Percentiles rank a stretch among this genome's conserved stretches.
Evolutionary conservation across 371 early-diverging fungal genomes (phyloP).

Genomic region (Actinomucor elegans): DNA sequence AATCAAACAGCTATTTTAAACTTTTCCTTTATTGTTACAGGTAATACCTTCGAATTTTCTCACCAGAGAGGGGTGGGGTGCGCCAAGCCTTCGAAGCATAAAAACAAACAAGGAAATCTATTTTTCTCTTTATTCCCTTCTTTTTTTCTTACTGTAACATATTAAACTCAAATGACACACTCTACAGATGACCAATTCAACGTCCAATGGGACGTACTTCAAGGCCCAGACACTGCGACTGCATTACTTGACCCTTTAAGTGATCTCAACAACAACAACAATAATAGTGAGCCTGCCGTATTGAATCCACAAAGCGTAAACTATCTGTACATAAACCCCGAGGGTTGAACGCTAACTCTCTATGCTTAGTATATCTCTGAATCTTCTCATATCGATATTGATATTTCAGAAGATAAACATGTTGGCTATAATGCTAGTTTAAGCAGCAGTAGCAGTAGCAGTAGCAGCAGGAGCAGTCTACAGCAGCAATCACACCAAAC

Average conservation of each 20-base stretch:
- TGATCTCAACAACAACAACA: neutral
- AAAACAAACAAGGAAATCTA: neutral
- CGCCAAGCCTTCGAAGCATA: neutral
- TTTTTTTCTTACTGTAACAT: neutral
- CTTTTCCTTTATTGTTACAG: no score
- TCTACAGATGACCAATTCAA: slow-evolving; percentile 33
- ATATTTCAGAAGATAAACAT: slow-evolving; percentile 19
- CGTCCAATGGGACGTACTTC: slow-evolving; percentile 36
- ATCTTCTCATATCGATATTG: slow-evolving; percentile 15
- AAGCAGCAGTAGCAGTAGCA: neutral
- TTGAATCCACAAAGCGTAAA: slow-evolving; percentile 13
- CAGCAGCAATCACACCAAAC: neutral
- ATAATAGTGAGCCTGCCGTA: slow-evolving; percentile 13
- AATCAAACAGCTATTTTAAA: no score
- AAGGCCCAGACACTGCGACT: neutral
- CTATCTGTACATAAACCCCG: no score
- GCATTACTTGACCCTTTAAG: slow-evolving; percentile 10
- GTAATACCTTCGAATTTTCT: no score
- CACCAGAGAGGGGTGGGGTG: no score
- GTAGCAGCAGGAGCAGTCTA: neutral
- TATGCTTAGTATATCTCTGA: slow-evolving; percentile 10
- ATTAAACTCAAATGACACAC: slow-evolving; percentile 10
- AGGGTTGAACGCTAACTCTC: neutral
- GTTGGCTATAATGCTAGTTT: neutral
- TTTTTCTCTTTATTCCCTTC: neutral